These are phyloP conservation scores for Solanum clarkiae DNA, from an alignment of 257 asterid species.

Conservation along the genomic window DNA sequence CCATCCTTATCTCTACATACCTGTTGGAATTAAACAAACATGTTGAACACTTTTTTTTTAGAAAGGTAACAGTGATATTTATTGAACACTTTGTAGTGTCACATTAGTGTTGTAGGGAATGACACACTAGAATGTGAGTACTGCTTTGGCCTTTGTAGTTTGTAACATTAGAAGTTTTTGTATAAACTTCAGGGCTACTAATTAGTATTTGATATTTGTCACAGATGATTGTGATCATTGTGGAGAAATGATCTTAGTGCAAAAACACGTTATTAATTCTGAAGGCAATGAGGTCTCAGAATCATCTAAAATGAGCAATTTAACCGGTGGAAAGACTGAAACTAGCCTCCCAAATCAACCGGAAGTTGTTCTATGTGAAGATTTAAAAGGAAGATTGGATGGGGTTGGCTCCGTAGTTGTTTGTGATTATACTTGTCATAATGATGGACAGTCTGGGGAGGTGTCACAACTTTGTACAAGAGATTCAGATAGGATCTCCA, in stretches of 20 bases:
- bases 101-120: not conserved
- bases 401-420: slow-evolving; percentile 12
- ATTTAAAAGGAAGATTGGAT: slow-evolving; percentile 1
- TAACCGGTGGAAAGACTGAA: slow-evolving; percentile 22
- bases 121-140: not conserved
- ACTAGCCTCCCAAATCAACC: slow-evolving; percentile 18
- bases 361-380: slow-evolving; percentile 8
- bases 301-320: slow-evolving; percentile 15
- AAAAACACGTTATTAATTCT: not conserved
- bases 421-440: slow-evolving; percentile 4
- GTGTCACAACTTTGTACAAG: slow-evolving; percentile 1
- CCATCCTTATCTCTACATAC: not conserved
- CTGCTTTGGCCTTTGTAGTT: not conserved
- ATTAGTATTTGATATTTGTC: not conserved
- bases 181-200: not conserved
- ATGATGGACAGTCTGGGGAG: slow-evolving; percentile 2
- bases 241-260: slow-evolving; percentile 13
- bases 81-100: not conserved
- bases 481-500: slow-evolving; percentile 4
- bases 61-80: not conserved
- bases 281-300: slow-evolving; percentile 5
- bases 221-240: slow-evolving; percentile 1
- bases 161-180: not conserved
- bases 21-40: not conserved
- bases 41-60: not conserved